These are phyloP conservation scores for Liquidambar formosana DNA, from an alignment of 164 flowering plant genomes.

Conservation along the genomic window DNA sequence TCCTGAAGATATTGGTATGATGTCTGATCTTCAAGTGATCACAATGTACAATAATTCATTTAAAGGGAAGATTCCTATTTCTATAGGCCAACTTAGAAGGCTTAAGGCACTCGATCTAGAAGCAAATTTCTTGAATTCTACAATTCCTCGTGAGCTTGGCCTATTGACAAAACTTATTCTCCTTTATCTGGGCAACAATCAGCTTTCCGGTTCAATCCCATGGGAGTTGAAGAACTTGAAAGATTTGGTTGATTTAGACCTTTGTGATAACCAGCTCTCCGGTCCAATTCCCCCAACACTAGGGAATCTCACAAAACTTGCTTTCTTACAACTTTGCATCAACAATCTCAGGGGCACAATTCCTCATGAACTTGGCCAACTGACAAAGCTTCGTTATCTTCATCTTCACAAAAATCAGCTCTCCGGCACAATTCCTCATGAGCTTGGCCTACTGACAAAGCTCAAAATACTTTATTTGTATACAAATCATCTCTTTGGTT, in stretches of 20 bases:
- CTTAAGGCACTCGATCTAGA: constrained; percentile 40
- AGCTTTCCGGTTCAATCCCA: constrained; percentile 47
- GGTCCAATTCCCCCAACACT: constrained; percentile 46
- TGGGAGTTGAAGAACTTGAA: constrained; percentile 35
- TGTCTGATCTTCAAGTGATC: constrained; percentile 31
- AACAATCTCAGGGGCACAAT: constrained; percentile 36
- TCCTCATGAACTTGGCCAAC: no score
- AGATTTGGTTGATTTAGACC: constrained; percentile 32
- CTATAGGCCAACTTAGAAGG: constrained; percentile 42
- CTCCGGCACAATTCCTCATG: no score
- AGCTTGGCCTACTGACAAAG: no score
- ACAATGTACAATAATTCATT: constrained; percentile 39
- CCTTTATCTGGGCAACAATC: constrained; percentile 42
- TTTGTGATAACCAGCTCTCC: constrained; percentile 53
- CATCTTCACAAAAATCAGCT: no score
- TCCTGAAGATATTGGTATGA: constrained; percentile 30
- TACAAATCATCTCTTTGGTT: no score
- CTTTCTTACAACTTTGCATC: constrained; percentile 19
- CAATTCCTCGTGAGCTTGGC: constrained; percentile 58
- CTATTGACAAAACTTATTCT: constrained; percentile 27
- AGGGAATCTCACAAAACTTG: constrained; percentile 29
- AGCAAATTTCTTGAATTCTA: constrained; percentile 33
- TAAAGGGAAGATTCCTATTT: constrained; percentile 42
- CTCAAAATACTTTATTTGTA: no score
- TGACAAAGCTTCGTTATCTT: no score